Evolutionary conservation across 352 stramenopile genomes (phyloP), one percentile per base, ranked within the genome.

Genomic region (Phytopythium sindhum): DNA sequence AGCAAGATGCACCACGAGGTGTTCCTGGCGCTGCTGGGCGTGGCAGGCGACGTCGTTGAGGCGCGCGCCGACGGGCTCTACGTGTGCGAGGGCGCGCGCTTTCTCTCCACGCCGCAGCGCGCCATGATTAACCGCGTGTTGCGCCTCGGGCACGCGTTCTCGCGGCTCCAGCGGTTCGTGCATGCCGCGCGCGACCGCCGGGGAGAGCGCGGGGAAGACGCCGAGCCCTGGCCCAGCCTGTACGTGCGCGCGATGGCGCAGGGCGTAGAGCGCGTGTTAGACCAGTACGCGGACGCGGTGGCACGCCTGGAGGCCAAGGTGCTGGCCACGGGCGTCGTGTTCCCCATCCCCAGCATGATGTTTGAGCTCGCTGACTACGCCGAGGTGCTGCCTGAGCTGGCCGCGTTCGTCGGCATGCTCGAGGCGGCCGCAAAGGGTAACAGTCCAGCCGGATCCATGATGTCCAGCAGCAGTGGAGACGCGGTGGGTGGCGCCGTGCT

Each of bases 1-100:
- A 14, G 35, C 15, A 47, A 62, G 24, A 92, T 92, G 84, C 84
- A 89, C 64, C 84, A 92, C 68, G 84, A 92, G 66, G 75, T 92
- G 33, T 88, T 92, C 68, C 71, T 92, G 59, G 84, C 84, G 64
- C 66, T 92, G 63, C 70, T 92, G 47, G 84, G 84, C 11, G 79
- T 88, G 56, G 64, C 78, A 0, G 81, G 84, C 61, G 84, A 89
- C 75, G 72, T 92, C 5, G 59, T 90, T 7, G 76, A 89, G 56
- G 68, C 69, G 47, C 70, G 72, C n/a, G 26, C 19, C 47, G 79
- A 89, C 35, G 78, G 81, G 15, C 89, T 90, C 69, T 87, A 81
- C 68, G 64, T 92, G 23, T 67, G 75, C 19, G 47, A 56, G 5
- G 80, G 83, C 5, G 66, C 67, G 6, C 50, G 57, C 0, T 89